phyloP scores from a whole-genome alignment of 768 basidiomycete genomes.

The Rhizopogon vulgaris region DNA sequence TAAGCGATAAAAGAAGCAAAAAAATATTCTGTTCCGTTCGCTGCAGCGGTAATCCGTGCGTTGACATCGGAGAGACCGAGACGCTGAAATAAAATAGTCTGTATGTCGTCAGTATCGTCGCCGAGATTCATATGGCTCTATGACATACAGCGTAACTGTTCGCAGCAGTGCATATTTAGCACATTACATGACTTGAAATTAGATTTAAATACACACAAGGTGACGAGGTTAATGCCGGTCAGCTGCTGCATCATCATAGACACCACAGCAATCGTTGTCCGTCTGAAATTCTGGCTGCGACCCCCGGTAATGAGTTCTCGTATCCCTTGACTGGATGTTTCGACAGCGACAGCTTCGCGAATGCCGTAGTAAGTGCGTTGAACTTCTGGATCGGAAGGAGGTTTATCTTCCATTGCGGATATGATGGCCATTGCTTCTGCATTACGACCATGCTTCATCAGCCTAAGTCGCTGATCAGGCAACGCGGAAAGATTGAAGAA shows the following conservation, averaged over 20 bases:
- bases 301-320: conserved; percentile 32
- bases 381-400: conserved; percentile 25
- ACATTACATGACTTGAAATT: background rate
- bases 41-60: conserved; percentile 25
- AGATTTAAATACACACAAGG: conserved; percentile 10
- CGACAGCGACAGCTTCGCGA: conserved; percentile 29
- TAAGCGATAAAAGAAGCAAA: conserved; percentile 43
- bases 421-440: conserved; percentile 36
- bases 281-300: conserved; percentile 36
- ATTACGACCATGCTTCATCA: conserved; percentile 32
- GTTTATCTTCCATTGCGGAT: conserved; percentile 32
- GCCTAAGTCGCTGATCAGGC: conserved; percentile 17
- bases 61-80: conserved; percentile 20
- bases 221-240: conserved; percentile 25
- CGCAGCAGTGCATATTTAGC: background rate
- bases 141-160: conserved; percentile 7
- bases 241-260: conserved; percentile 29
- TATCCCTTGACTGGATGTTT: conserved; percentile 20
- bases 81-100: conserved; percentile 10
- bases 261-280: conserved; percentile 4
- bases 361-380: conserved; percentile 31
- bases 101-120: background rate
- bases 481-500: background rate
- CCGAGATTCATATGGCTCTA: background rate
- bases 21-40: conserved; percentile 35